Percentiles rank a stretch among this genome's conserved stretches.
Evolutionary conservation across 2,329 filamentous ascomycete species (phyloP).

Genomic region (Microcera coccophila): DNA sequence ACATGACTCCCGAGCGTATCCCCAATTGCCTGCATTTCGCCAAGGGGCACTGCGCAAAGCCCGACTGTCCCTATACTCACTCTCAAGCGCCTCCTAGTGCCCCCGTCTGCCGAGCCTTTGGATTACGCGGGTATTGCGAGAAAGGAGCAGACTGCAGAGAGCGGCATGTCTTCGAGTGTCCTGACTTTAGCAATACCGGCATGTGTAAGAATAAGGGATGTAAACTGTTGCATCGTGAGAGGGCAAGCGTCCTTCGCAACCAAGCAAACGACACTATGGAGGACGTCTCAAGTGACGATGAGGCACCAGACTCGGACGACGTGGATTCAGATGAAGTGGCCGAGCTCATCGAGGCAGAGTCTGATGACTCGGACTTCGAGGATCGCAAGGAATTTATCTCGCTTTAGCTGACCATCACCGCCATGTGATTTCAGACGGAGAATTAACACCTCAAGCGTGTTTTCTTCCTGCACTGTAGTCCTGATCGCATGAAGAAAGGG

Average conservation of each 20-base stretch:
- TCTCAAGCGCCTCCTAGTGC: constrained; percentile 71
- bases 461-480: too few species aligned
- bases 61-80: constrained; percentile 83
- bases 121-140: constrained; percentile 81
- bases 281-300: constrained; percentile 77
- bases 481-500: too few species aligned
- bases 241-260: constrained; percentile 74
- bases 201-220: constrained; percentile 77
- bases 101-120: constrained; percentile 80
- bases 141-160: constrained; percentile 73
- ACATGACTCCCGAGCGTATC: constrained; percentile 75
- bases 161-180: constrained; percentile 89
- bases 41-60: constrained; percentile 83
- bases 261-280: constrained; percentile 59
- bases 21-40: constrained; percentile 88
- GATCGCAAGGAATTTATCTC: constrained; percentile 58
- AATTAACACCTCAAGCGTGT: too few species aligned
- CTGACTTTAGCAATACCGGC: constrained; percentile 89
- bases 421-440: too few species aligned
- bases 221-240: constrained; percentile 81
- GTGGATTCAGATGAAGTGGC: constrained; percentile 73
- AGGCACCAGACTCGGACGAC: constrained; percentile 68
- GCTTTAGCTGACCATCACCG: constrained; percentile 32
- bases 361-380: constrained; percentile 52
- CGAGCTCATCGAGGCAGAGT: constrained; percentile 58